Evolutionary conservation across 805 yeast genomes (phyloP).

Genomic region (Lachancea thermotolerans): DNA sequence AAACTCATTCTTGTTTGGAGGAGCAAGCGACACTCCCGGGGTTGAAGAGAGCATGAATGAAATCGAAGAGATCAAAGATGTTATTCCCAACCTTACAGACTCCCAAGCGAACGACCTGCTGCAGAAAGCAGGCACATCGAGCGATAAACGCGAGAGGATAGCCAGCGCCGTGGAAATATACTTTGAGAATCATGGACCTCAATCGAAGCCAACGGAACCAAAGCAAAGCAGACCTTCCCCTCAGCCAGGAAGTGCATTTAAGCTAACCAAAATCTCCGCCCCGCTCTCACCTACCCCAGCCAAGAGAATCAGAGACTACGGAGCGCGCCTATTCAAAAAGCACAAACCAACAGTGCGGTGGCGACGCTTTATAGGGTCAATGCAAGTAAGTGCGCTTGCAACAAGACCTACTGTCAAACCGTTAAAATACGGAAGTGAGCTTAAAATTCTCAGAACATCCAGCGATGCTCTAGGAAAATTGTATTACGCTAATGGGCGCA

Average conservation of each 20-base stretch:
- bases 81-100: constrained; percentile 3
- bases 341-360: constrained; percentile 20
- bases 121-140: not conserved
- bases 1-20: constrained; percentile 5
- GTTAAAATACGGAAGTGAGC: constrained; percentile 36
- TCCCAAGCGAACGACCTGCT: constrained; percentile 2
- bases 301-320: constrained; percentile 3
- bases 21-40: not conserved
- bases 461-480: constrained; percentile 25
- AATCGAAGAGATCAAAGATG: constrained; percentile 2
- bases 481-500: constrained; percentile 20
- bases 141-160: constrained; percentile 24
- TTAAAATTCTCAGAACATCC: constrained; percentile 33
- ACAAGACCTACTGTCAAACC: constrained; percentile 54
- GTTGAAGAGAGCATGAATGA: constrained; percentile 5
- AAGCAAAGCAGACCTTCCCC: not conserved
- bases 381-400: constrained; percentile 62
- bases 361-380: constrained; percentile 51
- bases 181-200: constrained; percentile 25
- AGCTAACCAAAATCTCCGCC: not conserved
- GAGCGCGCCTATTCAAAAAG: constrained; percentile 7
- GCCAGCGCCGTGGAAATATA: constrained; percentile 37
- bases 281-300: not conserved
- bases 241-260: not conserved
- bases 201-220: not conserved